Percentiles rank a stretch among this genome's conserved stretches.
phyloP scores from a whole-genome alignment of 148 eudicot species.

The Amaranthus cruentus region DNA sequence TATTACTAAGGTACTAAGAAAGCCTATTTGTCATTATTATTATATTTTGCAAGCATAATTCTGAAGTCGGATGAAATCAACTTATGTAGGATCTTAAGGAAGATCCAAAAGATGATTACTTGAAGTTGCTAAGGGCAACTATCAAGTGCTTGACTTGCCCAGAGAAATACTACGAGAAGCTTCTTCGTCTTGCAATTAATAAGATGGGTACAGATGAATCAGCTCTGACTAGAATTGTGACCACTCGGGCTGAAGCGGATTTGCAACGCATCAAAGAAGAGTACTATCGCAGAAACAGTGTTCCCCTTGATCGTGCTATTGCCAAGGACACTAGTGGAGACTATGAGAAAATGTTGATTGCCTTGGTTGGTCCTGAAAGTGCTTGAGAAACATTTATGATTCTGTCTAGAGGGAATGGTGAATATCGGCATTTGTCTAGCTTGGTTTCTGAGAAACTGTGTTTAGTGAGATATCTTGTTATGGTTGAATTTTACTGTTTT shows the following conservation, averaged over 20 bases:
- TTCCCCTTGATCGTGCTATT: slow-evolving; percentile 63
- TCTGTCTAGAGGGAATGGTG: neutral
- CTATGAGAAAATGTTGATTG: slow-evolving; percentile 73
- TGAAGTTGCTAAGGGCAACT: slow-evolving; percentile 56
- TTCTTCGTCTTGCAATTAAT: slow-evolving; percentile 65
- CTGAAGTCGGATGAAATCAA: neutral
- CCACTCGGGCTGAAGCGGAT: slow-evolving; percentile 82
- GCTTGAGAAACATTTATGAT: slow-evolving; percentile 23
- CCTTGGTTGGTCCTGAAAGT: slow-evolving; percentile 59
- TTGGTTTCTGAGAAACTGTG: neutral
- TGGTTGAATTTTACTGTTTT: slow-evolving; percentile 18
- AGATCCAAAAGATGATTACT: slow-evolving; percentile 66
- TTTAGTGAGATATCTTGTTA: neutral
- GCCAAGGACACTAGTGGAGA: slow-evolving; percentile 77
- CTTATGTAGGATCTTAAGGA: slow-evolving; percentile 56
- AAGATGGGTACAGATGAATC: slow-evolving; percentile 80
- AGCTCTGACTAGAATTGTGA: slow-evolving; percentile 78
- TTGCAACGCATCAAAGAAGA: slow-evolving; percentile 70
- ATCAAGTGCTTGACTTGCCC: slow-evolving; percentile 76
- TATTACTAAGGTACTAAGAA: slow-evolving; percentile 60
- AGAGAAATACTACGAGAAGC: slow-evolving; percentile 78
- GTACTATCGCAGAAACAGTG: slow-evolving; percentile 70
- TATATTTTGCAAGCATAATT: neutral
- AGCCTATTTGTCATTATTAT: neutral
- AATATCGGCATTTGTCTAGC: no score